A percentile compares a stretch with the other conserved stretches of the same genome.
These are phyloP conservation scores for Globisporangium mamillatum DNA, from an alignment of 352 stramenopile genomes.

Conservation along the genomic window DNA sequence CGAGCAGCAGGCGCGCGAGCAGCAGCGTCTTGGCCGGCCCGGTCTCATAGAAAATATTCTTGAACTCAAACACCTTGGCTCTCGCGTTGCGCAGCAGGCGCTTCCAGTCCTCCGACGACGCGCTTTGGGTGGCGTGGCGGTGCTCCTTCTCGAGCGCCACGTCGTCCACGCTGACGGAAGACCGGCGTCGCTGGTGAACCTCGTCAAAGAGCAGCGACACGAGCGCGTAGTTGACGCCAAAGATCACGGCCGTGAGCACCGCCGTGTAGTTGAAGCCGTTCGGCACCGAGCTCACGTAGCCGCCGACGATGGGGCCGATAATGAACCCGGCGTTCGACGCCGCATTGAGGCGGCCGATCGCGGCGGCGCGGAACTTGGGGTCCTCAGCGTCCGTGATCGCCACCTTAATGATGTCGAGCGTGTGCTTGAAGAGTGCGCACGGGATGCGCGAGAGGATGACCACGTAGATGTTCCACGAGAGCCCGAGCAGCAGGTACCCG, in stretches of 20 bases:
- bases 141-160: slow-evolving; percentile 5
- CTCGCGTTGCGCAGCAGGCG: slow-evolving; percentile 42
- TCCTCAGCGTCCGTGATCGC: slow-evolving; percentile 59
- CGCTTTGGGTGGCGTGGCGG: not conserved
- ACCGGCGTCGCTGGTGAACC: slow-evolving; percentile 15
- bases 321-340: slow-evolving; percentile 77
- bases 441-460: slow-evolving; percentile 73
- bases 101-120: slow-evolving; percentile 25
- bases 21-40: slow-evolving; percentile 66
- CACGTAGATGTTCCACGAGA: slow-evolving; percentile 80
- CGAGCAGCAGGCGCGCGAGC: slow-evolving; percentile 63
- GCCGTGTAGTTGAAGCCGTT: slow-evolving; percentile 83
- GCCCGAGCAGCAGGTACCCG: slow-evolving; percentile 64
- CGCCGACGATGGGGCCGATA: slow-evolving; percentile 62
- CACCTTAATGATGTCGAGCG: slow-evolving; percentile 76
- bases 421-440: slow-evolving; percentile 79
- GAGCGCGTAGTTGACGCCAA: slow-evolving; percentile 68
- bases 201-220: slow-evolving; percentile 53
- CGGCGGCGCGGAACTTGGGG: slow-evolving; percentile 29
- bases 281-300: slow-evolving; percentile 62
- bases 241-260: slow-evolving; percentile 64
- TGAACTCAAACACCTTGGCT: slow-evolving; percentile 62
- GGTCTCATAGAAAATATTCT: slow-evolving; percentile 57
- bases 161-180: not conserved
- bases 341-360: slow-evolving; percentile 72